phyloP scores from a whole-genome alignment of 306 rosid species.

The Trifolium repens region DNA sequence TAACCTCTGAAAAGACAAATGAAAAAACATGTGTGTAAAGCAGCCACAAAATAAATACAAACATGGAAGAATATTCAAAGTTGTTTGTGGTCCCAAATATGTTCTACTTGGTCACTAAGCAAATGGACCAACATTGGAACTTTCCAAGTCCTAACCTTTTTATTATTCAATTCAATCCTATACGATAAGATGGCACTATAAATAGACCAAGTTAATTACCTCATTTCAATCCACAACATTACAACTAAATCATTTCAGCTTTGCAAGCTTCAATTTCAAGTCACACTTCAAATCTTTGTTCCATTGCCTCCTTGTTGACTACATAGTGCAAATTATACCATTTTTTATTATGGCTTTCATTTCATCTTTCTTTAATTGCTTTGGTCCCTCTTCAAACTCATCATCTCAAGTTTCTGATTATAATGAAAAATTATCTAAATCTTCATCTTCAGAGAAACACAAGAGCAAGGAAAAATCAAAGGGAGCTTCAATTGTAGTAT shows the following conservation, averaged over 20 bases:
- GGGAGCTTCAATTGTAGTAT: constrained; percentile 33
- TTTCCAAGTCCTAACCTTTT: neutral
- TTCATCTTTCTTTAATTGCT: constrained; percentile 28
- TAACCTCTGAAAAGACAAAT: neutral
- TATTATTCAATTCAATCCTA: neutral
- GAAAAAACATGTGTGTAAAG: neutral
- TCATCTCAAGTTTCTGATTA: constrained; percentile 36
- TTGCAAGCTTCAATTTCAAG: neutral
- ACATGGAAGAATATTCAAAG: neutral
- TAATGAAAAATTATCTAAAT: neutral
- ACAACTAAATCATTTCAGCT: neutral
- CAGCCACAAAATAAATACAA: neutral
- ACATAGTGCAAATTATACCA: neutral
- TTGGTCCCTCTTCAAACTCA: neutral
- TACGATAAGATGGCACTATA: neutral
- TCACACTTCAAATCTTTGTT: neutral
- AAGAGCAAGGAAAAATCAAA: constrained; percentile 36
- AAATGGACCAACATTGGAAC: neutral
- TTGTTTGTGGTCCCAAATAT: neutral
- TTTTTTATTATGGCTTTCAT: constrained; percentile 1
- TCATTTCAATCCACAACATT: neutral
- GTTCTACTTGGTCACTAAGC: constrained; percentile 2
- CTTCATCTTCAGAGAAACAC: constrained; percentile 22
- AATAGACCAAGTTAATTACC: neutral
- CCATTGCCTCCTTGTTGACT: neutral